These are phyloP conservation scores for Camelina hispida DNA, from an alignment of 345 rosid species.

Conservation along the genomic window DNA sequence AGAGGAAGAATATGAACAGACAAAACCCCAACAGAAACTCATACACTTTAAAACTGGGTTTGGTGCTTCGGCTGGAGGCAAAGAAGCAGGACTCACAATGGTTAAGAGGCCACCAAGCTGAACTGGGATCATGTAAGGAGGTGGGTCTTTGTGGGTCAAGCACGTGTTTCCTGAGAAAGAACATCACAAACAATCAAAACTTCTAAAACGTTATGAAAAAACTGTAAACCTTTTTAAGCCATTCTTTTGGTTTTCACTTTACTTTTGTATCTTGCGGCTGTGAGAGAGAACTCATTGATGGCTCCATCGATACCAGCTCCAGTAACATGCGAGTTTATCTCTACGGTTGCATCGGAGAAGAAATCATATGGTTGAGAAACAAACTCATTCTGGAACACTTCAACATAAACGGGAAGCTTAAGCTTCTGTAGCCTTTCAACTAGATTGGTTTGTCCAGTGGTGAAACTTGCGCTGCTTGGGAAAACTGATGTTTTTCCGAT, in stretches of 20 bases:
- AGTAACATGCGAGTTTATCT: constrained; percentile 57
- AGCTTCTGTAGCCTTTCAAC: constrained; percentile 55
- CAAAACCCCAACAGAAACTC: constrained; percentile 32
- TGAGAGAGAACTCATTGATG: constrained; percentile 80
- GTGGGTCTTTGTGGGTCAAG: constrained; percentile 38
- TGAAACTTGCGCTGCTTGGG: constrained; percentile 44
- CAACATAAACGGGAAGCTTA: constrained; percentile 68
- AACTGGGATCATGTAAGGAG: constrained; percentile 67
- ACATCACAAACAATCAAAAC: constrained; percentile 13
- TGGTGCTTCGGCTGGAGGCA: constrained; percentile 85
- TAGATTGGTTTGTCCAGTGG: constrained; percentile 51
- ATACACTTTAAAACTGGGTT: constrained; percentile 52
- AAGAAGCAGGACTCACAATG: constrained; percentile 23
- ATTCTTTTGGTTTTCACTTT: constrained; percentile 44
- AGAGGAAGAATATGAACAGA: constrained; percentile 34
- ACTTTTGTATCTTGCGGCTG: constrained; percentile 82
- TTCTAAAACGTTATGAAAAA: neutral
- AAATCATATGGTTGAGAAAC: constrained; percentile 94
- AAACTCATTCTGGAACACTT: constrained; percentile 78
- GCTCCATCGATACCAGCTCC: constrained; percentile 56
- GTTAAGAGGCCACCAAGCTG: constrained; percentile 56
- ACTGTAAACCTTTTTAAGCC: neutral
- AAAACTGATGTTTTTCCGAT: constrained; percentile 63
- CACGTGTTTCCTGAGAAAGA: constrained; percentile 69
- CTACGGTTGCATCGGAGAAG: constrained; percentile 78